Base-by-base conservation (phyloP, 129 eudicot species). In the Scalesia atractyloides region DNA sequence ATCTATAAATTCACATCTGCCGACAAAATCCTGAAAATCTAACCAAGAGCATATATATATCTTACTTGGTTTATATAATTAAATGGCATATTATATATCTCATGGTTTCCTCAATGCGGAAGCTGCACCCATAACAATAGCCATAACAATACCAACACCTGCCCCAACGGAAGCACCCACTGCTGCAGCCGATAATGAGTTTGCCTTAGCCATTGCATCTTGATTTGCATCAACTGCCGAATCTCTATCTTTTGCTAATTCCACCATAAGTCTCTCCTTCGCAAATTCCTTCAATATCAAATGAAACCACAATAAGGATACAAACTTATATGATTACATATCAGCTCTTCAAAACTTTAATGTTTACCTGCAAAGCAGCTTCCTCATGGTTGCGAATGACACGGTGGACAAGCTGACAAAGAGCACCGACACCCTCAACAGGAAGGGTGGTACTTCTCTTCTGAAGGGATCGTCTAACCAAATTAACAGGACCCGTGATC, bases 121-220 rank as follows among this genome's bases (percentile, higher is more conserved):
- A 61, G 97, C 98, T 30, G 98, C 98, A 73, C 98, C 98, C 97
- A 94, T 78, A 49, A 90, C 98, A 74, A 94, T 89, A 20, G 98
- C 98, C 87, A 94, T 80, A 44, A 94, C 78, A 61, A 94, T 52
- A 20, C 98, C 98, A 64, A 94, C 83, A 68, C 98, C 97, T 15
- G 96, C 98, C 64, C 98, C 98, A 43, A 94, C 78, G 11, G 97
- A 94, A 17, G 97, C 98, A 53, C 98, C 98, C 37, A 94, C 90
- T 0, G 98, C 89, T 15, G 98, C 98, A 54, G 98, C 97, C 19
- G 80, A 74, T 81, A 87, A 60, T 1, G 97, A 84, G 68, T 81
- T 90, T 22, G 85, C 89, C 74, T 88, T 93, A 19, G 85, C 91
- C 63, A 59, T 76, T 12, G 86, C 90, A 48, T 94, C 97, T 82